Conservation (phyloP, 192 early-diverging fungal genomes). For the Linderina pennispora region DNA sequence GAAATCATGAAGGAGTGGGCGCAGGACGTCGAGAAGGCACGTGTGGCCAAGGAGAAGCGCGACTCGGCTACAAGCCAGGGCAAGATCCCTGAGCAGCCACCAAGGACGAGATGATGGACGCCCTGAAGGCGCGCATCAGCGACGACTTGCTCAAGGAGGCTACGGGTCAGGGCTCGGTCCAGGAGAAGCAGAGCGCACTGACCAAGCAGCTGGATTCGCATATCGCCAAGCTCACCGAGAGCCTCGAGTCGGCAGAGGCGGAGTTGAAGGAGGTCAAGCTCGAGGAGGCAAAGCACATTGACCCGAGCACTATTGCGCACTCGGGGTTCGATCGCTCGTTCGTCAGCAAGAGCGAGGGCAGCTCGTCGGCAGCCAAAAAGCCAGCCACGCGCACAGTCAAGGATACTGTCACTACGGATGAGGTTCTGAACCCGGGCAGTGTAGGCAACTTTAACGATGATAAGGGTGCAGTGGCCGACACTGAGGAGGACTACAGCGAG, state of each 20-base stretch:
- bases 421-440: slow-evolving; percentile 55
- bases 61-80: slow-evolving; percentile 14
- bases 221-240: slow-evolving; percentile 29
- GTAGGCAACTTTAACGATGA: slow-evolving; percentile 14
- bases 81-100: slow-evolving; percentile 15
- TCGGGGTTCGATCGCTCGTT: slow-evolving; percentile 60
- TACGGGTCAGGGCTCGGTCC: slow-evolving; percentile 11
- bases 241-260: slow-evolving; percentile 25
- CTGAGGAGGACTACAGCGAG: slow-evolving; percentile 47
- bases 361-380: slow-evolving; percentile 8
- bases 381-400: slow-evolving; percentile 23
- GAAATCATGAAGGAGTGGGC: slow-evolving; percentile 14
- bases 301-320: slow-evolving; percentile 61
- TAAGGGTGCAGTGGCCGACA: slow-evolving; percentile 7
- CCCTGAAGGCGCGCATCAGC: slow-evolving; percentile 44
- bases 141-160: slow-evolving; percentile 25
- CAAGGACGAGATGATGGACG: slow-evolving; percentile 47
- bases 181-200: slow-evolving; percentile 33
- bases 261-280: slow-evolving; percentile 54
- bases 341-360: slow-evolving; percentile 25
- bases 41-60: slow-evolving; percentile 43
- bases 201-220: slow-evolving; percentile 35
- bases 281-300: slow-evolving; percentile 63
- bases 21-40: slow-evolving; percentile 24
- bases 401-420: slow-evolving; percentile 54